Percentiles rank a stretch among this genome's conserved stretches.
These are phyloP conservation scores for Croton setiger DNA, from an alignment of 441 rosid genomes.

Conservation along the genomic window DNA sequence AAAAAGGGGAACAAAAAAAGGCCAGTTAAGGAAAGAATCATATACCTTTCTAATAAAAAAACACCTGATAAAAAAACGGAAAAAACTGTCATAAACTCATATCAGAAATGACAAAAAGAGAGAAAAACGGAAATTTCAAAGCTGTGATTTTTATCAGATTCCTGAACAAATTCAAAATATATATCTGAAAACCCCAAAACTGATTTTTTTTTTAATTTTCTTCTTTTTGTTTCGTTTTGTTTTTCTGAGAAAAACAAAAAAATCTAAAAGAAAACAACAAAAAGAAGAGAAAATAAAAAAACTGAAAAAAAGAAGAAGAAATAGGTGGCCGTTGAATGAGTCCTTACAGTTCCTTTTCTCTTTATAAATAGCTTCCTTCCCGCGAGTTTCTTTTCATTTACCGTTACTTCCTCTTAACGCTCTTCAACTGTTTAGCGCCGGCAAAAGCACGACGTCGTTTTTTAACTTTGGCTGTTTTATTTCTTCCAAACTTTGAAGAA, in stretches of 20 bases:
- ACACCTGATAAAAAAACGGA: conserved; percentile 13
- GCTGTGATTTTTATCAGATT: not conserved
- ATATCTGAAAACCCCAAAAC: conserved; percentile 3
- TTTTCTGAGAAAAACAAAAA: not conserved
- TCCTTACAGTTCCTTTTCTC: conserved; percentile 23
- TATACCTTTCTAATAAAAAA: conserved; percentile 1
- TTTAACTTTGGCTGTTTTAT: not conserved
- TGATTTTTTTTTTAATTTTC: not conserved
- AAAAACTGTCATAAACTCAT: conserved; percentile 5
- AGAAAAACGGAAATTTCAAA: conserved; percentile 11
- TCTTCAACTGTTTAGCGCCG: conserved; percentile 9
- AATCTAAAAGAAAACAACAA: not conserved
- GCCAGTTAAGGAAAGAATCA: conserved; percentile 18
- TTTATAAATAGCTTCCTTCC: conserved; percentile 31
- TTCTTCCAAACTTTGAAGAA: not conserved
- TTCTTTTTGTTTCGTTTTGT: not conserved
- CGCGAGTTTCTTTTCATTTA: conserved; percentile 34
- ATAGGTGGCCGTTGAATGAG: conserved; percentile 27
- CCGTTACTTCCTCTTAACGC: not conserved
- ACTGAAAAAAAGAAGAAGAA: not conserved
- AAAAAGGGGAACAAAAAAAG: conserved; percentile 5
- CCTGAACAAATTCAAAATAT: not conserved
- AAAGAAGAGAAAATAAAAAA: not conserved
- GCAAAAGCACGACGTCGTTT: conserved; percentile 6
- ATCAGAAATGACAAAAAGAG: not conserved